These are phyloP conservation scores for Neolentinus lepideus DNA, from an alignment of 1,284 basidiomycete species.

Conservation along the genomic window DNA sequence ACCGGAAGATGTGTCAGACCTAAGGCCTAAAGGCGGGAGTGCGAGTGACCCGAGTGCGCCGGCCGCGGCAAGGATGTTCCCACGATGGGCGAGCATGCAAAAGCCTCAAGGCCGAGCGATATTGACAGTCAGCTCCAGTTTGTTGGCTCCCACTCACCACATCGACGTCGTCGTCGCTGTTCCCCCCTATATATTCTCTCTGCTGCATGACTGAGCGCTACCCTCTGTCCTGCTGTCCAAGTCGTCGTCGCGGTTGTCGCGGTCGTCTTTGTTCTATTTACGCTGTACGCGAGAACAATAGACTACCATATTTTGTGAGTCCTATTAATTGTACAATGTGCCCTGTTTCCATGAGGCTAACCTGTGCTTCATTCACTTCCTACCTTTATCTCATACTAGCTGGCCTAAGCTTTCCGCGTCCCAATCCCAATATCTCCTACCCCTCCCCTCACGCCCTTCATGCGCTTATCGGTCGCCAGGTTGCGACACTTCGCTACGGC, in stretches of 20 bases:
- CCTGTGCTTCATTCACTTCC: background rate
- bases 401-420: background rate
- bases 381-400: background rate
- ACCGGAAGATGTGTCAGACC: background rate
- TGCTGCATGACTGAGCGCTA: background rate
- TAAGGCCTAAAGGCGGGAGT: background rate
- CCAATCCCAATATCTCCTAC: slow-evolving; percentile 2
- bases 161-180: background rate
- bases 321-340: background rate
- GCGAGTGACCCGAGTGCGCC: background rate
- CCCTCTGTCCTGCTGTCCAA: background rate
- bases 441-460: slow-evolving; percentile 29
- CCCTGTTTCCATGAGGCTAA: background rate
- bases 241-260: background rate
- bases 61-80: background rate
- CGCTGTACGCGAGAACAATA: background rate
- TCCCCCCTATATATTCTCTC: background rate
- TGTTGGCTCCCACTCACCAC: background rate
- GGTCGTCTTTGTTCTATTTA: background rate
- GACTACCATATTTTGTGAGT: background rate
- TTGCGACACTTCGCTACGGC: slow-evolving; percentile 47
- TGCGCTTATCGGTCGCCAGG: slow-evolving; percentile 64
- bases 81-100: background rate
- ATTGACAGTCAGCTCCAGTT: background rate
- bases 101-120: background rate